Evolutionary conservation across 106 monocot species (phyloP), one percentile per base, ranked within the genome.

Genomic region (Chionographis japonica): DNA sequence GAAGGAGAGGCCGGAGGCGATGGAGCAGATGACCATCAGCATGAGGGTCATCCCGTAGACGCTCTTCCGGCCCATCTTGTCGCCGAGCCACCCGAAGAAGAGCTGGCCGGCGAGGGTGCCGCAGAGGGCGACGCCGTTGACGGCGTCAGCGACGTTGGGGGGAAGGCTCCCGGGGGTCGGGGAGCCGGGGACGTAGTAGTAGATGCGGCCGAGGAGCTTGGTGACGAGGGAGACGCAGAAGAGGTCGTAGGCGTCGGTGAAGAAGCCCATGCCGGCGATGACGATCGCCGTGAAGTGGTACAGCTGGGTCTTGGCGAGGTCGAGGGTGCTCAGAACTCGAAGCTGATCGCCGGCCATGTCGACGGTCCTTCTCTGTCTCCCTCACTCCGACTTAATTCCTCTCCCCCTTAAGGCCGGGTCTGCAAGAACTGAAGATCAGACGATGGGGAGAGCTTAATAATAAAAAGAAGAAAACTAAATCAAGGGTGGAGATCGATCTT

Each of bases 221-320:
- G 94, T 85, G 65, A 94, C 84, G 52, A 94, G 80, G 38, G 94
- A 85, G 75, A 94, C 90, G 77, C 79, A 90, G 80, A 94, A 94
- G 64, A 94, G 89, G 72, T 94, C 90, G 78, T 94, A 94, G 49
- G 94, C 94, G 74, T 94, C 94, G 42, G 94, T 94, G 82, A 94
- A 94, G 83, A 94, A 94, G 17, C 94, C 94, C 90, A 90, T 90
- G 37, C 94, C 94, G 65, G 94, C 84, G 63, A 94, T 77, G 15
- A 94, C 61, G 73, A 94, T 87, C 19, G 90, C 90, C 36, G 82
- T 90, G 77, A 94, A 90, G 72, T 90, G 94, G 74, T 93, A 93
- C 58, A 52, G 52, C 49, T 95, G 95, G 16, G 95, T 95, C 78
- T 92, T 95, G n/a, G 89, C 89, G 4, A 65, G 63, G 38, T 89